Evolutionary conservation across 1,284 basidiomycete species (phyloP).

Genomic region (Malassezia equina): DNA sequence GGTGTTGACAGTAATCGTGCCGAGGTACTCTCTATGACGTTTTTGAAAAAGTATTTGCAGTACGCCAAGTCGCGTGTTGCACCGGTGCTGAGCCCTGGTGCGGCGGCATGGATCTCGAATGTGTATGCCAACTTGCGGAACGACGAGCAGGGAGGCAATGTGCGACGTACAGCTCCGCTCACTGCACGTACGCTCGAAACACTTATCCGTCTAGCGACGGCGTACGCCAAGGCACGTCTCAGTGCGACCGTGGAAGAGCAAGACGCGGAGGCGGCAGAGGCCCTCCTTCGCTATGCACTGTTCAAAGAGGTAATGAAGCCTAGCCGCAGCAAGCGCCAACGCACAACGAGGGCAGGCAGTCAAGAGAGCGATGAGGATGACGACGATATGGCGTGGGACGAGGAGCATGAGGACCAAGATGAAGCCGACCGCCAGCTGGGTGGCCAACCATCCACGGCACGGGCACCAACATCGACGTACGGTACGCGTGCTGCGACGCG

Average conservation of each 20-base stretch:
- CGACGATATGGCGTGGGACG: slow-evolving; percentile 6
- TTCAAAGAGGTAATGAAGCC: slow-evolving; percentile 88
- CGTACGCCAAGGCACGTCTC: slow-evolving; percentile 89
- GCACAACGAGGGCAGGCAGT: slow-evolving; percentile 22
- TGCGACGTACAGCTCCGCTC: slow-evolving; percentile 90
- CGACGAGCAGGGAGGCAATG: slow-evolving; percentile 79
- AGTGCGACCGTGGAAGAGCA: slow-evolving; percentile 71
- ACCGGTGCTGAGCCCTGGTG: slow-evolving; percentile 79
- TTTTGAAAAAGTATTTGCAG: slow-evolving; percentile 98
- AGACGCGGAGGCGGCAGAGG: slow-evolving; percentile 84
- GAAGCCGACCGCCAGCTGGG: slow-evolving; percentile 16
- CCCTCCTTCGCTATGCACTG: slow-evolving; percentile 89
- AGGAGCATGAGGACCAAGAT: slow-evolving; percentile 22
- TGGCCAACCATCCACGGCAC: background rate
- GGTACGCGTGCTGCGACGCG: slow-evolving; percentile 25
- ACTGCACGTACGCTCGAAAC: slow-evolving; percentile 98
- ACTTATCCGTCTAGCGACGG: slow-evolving; percentile 91
- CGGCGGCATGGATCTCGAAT: slow-evolving; percentile 84
- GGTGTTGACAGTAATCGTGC: slow-evolving; percentile 56
- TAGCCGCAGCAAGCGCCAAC: slow-evolving; percentile 52
- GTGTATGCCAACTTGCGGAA: slow-evolving; percentile 87
- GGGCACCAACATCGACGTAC: slow-evolving; percentile 18
- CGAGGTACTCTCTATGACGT: slow-evolving; percentile 82
- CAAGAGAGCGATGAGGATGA: slow-evolving; percentile 18
- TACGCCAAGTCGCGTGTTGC: slow-evolving; percentile 70